Evolutionary conservation across 305 asterid genomes (phyloP).

Genomic region (Nicotiana rustica): DNA sequence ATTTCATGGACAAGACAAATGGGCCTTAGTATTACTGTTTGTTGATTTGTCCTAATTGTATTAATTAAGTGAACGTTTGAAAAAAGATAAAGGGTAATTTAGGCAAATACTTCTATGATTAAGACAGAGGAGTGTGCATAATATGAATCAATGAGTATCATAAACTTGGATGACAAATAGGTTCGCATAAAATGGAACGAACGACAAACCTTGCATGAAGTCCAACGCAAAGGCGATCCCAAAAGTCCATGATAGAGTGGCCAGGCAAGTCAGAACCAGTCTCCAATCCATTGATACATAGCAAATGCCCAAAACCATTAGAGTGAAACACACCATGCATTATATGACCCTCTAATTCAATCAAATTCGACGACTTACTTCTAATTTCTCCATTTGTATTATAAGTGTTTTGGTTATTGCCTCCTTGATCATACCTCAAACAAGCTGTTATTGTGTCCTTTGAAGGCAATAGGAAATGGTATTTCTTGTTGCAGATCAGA

Average conservation of each 20-base stretch:
- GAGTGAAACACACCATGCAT: slow-evolving; percentile 94
- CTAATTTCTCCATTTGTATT: not conserved
- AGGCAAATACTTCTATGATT: not conserved
- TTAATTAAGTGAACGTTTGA: not conserved
- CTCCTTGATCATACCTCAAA: slow-evolving; percentile 32
- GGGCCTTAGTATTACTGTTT: not conserved
- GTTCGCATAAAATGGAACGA: not conserved
- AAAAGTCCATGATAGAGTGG: slow-evolving; percentile 86
- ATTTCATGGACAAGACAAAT: no score
- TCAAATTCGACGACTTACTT: slow-evolving; percentile 50
- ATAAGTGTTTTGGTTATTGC: not conserved
- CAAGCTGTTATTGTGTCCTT: slow-evolving; percentile 51
- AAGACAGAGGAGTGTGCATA: no score
- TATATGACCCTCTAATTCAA: slow-evolving; percentile 70
- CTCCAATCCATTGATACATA: slow-evolving; percentile 77
- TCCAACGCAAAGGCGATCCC: slow-evolving; percentile 90
- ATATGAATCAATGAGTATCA: no score
- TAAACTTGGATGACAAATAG: not conserved
- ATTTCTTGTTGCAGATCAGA: slow-evolving; percentile 90
- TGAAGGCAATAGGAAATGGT: slow-evolving; percentile 86
- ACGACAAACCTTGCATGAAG: slow-evolving; percentile 76
- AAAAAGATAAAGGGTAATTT: not conserved
- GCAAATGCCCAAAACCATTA: slow-evolving; percentile 94
- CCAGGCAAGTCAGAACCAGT: slow-evolving; percentile 72
- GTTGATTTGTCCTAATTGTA: not conserved